Evolutionary conservation across 2,329 filamentous ascomycete species (phyloP).

Genomic region (Epichloe bromicola): DNA sequence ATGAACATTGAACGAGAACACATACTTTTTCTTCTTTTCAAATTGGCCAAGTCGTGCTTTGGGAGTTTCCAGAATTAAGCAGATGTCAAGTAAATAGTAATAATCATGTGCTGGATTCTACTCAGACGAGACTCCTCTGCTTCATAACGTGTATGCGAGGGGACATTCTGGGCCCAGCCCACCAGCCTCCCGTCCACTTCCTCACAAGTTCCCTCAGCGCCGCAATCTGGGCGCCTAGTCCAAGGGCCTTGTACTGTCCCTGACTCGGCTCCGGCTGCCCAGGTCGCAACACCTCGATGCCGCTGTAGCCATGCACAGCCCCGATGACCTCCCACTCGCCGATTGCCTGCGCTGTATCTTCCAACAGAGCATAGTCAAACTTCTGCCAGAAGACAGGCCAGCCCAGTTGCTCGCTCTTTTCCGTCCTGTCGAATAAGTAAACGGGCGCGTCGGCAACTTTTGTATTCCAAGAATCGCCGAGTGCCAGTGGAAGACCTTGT

Average conservation of each 20-base stretch:
- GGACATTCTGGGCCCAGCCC: constrained; percentile 49
- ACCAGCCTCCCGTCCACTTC: constrained; percentile 44
- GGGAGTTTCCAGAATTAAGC: too few species aligned
- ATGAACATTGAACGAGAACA: neutral
- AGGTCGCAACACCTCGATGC: constrained; percentile 44
- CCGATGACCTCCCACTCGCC: constrained; percentile 44
- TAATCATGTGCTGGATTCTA: neutral
- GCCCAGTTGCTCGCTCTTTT: constrained; percentile 31
- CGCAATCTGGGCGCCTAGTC: constrained; percentile 29
- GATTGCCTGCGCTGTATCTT: constrained; percentile 33
- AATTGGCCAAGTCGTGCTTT: neutral
- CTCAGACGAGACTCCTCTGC: constrained; percentile 8
- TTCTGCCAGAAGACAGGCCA: constrained; percentile 45
- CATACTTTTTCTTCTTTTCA: neutral
- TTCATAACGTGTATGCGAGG: constrained; percentile 40
- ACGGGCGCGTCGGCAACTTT: constrained; percentile 12
- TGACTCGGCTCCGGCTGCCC: constrained; percentile 13
- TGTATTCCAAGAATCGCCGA: constrained; percentile 2
- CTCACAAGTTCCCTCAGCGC: constrained; percentile 29
- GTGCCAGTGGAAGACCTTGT: constrained; percentile 22
- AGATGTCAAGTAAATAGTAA: too few species aligned
- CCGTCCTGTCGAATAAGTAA: constrained; percentile 48
- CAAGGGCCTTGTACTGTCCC: constrained; percentile 23
- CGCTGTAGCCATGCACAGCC: constrained; percentile 43
- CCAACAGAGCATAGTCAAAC: constrained; percentile 50